phyloP scores from a whole-genome alignment of 129 eudicot species.

The Flaveria linearis region DNA sequence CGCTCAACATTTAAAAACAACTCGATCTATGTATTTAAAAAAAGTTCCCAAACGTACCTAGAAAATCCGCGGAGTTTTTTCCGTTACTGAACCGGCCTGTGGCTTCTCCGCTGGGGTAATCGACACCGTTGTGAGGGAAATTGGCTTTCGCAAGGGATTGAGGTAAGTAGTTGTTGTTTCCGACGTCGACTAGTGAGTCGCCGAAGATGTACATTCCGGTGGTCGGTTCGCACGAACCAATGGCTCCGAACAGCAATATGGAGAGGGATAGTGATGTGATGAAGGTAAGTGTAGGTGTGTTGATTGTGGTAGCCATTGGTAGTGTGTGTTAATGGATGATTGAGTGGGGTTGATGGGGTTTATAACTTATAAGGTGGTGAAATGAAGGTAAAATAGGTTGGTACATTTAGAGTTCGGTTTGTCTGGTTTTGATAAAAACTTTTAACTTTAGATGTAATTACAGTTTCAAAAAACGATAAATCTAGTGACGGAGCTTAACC shows the following conservation, averaged over 20 bases:
- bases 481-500: too few relatives aligned
- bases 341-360: slow-evolving; percentile 10
- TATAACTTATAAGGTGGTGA: background rate
- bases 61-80: slow-evolving; percentile 79
- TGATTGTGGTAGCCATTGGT: slow-evolving; percentile 5
- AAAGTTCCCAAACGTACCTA: slow-evolving; percentile 43
- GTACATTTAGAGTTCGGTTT: too few relatives aligned
- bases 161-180: slow-evolving; percentile 66
- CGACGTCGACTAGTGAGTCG: slow-evolving; percentile 77
- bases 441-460: too few relatives aligned
- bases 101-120: slow-evolving; percentile 58
- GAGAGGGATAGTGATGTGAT: background rate
- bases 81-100: slow-evolving; percentile 89
- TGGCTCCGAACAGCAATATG: slow-evolving; percentile 13
- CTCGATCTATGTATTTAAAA: too few relatives aligned
- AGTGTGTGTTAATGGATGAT: background rate
- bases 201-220: slow-evolving; percentile 66
- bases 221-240: slow-evolving; percentile 26
- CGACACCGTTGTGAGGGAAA: slow-evolving; percentile 76
- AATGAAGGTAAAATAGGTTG: too few relatives aligned
- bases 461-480: too few relatives aligned
- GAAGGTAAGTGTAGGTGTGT: slow-evolving; percentile 8
- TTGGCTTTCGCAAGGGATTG: slow-evolving; percentile 61
- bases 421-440: too few relatives aligned
- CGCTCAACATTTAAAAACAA: too few relatives aligned